Evolutionary conservation across 306 rosid species (phyloP), one percentile per base, ranked within the genome.

Genomic region (Corylus heterophylla): DNA sequence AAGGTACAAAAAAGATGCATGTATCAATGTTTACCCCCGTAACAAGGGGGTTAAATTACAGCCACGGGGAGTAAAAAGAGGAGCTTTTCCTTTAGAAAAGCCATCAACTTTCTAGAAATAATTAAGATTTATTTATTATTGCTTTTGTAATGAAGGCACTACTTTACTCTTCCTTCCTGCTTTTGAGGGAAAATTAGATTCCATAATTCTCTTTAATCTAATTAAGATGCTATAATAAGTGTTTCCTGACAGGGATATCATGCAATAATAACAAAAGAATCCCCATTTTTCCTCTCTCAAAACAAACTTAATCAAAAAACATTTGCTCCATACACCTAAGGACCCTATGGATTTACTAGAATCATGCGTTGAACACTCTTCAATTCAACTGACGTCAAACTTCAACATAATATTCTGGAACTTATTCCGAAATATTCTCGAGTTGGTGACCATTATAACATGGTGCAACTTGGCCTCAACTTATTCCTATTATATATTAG

Each of bases 161-260:
- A 74, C 93, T 88, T 91, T 89, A 74, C 76, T 80, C 69, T 76
- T 73, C 39, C 82, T 83, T 80, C 87, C 89, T 86, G 80, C 91
- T 89, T 91, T 88, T 89, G 80, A 89, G 89, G 84, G 83, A 22
- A 74, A 82, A 54, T 83, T 83, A 86, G 87, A 86, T 83, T 89
- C 88, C 85, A 81, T 58, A 75, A 56, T 74, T n/a, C 78, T 59
- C 81, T 83, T 44, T 8, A 67, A 69, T 74, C 25, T 56, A 79
- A 74, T 74, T 86, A 83, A 64, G 76, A 79, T 69, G 25, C 69
- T 68, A 31, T 68, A 31, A 31, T 31, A 45, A 45, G 84, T 87
- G 84, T 85, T 62, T 73, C 85, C 78, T 85, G 80, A 75, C 85
- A 76, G 71, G 78, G 82, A 74, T 79, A 79, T 81, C 83, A 66